Percentiles rank a stretch among this genome's conserved stretches.
These are phyloP conservation scores for Rhizopus stolonifer DNA, from an alignment of 371 early-diverging fungal species.

Conservation along the genomic window DNA sequence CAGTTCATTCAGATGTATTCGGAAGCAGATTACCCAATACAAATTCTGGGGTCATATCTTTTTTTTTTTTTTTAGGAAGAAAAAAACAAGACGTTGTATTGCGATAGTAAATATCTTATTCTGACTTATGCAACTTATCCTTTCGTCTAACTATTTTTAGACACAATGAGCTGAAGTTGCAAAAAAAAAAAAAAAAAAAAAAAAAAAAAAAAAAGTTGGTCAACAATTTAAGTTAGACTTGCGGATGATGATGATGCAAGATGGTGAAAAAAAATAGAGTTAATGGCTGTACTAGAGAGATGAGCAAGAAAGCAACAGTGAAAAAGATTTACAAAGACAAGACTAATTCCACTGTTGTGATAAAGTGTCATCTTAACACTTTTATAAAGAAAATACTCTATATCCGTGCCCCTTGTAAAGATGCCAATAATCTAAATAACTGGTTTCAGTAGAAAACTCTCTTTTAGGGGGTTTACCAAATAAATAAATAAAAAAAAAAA, in stretches of 20 bases:
- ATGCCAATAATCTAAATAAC: constrained; percentile 22
- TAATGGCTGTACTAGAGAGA: constrained; percentile 18
- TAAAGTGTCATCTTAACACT: constrained; percentile 23
- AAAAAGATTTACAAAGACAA: constrained; percentile 22
- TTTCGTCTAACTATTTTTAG: constrained; percentile 20
- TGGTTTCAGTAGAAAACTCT: constrained; percentile 18
- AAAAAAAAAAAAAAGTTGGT: no score
- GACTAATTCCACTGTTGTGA: constrained; percentile 15
- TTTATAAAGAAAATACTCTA: constrained; percentile 16
- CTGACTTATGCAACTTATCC: constrained; percentile 16
- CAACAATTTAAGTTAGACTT: constrained; percentile 10
- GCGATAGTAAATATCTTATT: constrained; percentile 22
- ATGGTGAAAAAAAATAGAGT: constrained; percentile 15
- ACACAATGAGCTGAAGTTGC: constrained; percentile 16
- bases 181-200: no score
- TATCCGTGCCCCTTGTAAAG: constrained; percentile 20
- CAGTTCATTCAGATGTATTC: constrained; percentile 17
- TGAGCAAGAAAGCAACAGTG: constrained; percentile 18
- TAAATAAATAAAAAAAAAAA: no score
- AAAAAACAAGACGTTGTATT: constrained; percentile 15
- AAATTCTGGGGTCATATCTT: constrained; percentile 22
- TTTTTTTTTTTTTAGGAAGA: constrained; percentile 18
- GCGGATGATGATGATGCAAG: constrained; percentile 16
- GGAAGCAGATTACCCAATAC: constrained; percentile 22
- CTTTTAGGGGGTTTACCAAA: constrained; percentile 12